These are phyloP conservation scores for Phytophthora colocasiae DNA, from an alignment of 352 stramenopile species.

Conservation along the genomic window DNA sequence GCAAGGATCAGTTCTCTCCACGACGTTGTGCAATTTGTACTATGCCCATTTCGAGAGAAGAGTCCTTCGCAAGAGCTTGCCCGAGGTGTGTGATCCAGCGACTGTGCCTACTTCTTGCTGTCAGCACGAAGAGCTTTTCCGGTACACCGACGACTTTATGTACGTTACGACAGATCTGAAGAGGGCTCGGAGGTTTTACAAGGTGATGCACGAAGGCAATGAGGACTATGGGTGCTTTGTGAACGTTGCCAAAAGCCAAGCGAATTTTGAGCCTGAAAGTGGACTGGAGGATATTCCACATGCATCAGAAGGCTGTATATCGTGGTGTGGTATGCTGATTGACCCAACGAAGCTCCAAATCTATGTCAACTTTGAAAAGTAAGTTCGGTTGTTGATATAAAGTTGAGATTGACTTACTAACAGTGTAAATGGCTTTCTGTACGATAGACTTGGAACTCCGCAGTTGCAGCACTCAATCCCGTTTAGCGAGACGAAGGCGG, in stretches of 20 bases:
- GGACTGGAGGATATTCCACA: conserved; percentile 16
- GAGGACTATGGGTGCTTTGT: conserved; percentile 71
- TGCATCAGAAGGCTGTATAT: conserved; percentile 30
- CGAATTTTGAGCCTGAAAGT: conserved; percentile 54
- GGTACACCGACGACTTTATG: conserved; percentile 85
- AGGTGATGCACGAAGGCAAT: conserved; percentile 70
- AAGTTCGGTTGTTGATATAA: conserved; percentile 11
- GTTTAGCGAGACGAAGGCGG: conserved; percentile 62
- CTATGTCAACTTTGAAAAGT: conserved; percentile 86
- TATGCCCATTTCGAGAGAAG: conserved; percentile 79
- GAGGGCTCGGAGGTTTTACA: conserved; percentile 54
- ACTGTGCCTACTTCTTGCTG: conserved; percentile 31
- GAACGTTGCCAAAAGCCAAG: conserved; percentile 69
- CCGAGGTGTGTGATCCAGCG: conserved; percentile 24
- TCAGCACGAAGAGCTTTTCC: conserved; percentile 68
- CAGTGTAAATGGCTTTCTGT: neutral
- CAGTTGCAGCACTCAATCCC: conserved; percentile 57
- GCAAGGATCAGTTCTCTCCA: conserved; percentile 86
- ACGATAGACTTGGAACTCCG: conserved; percentile 38
- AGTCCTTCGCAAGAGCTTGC: conserved; percentile 55
- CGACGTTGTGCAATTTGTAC: conserved; percentile 84
- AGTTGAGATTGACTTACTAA: conserved; percentile 14
- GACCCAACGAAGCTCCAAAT: conserved; percentile 63
- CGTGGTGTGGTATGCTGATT: conserved; percentile 79
- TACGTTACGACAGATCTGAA: conserved; percentile 65